Evolutionary conservation across 225 moss, liverwort and hornwort species (phyloP).

Genomic region (Climacium dendroides): DNA sequence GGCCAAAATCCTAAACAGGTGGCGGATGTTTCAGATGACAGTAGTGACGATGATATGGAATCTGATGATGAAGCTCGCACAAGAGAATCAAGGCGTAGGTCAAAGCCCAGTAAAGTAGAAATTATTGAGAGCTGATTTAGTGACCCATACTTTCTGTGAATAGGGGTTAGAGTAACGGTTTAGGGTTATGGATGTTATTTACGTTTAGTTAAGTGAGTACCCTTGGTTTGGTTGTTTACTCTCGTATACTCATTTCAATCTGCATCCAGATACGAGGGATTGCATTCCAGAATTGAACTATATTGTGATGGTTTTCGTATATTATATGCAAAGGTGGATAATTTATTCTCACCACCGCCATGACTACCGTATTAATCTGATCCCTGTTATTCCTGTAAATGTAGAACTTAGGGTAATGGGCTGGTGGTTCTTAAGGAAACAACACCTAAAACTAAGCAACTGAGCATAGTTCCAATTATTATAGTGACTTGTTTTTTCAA

Average conservation of each 20-base stretch:
- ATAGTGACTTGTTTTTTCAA: not conserved
- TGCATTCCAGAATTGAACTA: not conserved
- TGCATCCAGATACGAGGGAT: not conserved
- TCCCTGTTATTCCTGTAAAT: not conserved
- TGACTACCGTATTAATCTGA: not conserved
- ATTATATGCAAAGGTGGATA: not conserved
- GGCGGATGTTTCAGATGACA: not conserved
- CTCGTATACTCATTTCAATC: not conserved
- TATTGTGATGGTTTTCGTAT: not conserved
- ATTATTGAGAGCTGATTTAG: slow-evolving; percentile 6
- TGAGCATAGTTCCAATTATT: not conserved
- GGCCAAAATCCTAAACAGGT: not conserved
- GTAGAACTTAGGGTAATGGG: not conserved
- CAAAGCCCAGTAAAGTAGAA: slow-evolving; percentile 20
- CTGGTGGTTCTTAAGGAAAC: not conserved
- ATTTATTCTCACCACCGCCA: not conserved
- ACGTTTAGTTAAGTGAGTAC: not conserved
- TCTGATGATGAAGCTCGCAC: slow-evolving; percentile 1
- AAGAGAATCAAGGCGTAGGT: not conserved
- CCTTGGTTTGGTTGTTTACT: not conserved
- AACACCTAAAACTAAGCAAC: not conserved
- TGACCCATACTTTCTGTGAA: not conserved
- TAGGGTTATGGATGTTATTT: not conserved
- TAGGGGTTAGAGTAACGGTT: not conserved
- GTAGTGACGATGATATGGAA: slow-evolving; percentile 29